These are phyloP conservation scores for Plasmodium reichenowi DNA, from an alignment of 169 alveolate species.

Conservation along the genomic window DNA sequence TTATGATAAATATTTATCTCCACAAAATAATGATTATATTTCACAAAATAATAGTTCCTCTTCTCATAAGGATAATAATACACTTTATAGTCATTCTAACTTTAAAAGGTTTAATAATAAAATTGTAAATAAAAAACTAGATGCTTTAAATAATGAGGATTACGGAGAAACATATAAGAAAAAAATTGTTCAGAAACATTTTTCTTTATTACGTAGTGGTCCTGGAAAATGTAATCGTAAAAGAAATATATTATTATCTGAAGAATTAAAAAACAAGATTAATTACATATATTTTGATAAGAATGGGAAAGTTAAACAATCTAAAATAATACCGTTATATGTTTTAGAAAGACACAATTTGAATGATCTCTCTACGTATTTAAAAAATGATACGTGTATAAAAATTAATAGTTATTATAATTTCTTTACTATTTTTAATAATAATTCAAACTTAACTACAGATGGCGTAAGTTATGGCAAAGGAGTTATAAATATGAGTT, in stretches of 20 bases:
- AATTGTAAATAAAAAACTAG: slow-evolving; percentile 22
- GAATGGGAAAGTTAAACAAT: slow-evolving; percentile 42
- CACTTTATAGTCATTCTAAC: not conserved
- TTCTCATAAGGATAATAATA: no score
- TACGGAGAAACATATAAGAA: slow-evolving; percentile 46
- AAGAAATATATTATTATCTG: slow-evolving; percentile 49
- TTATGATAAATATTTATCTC: not conserved
- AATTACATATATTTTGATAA: slow-evolving; percentile 57
- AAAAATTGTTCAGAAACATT: slow-evolving; percentile 43
- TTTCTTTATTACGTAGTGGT: slow-evolving; percentile 57
- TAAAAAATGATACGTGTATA: slow-evolving; percentile 8
- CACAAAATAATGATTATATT: not conserved
- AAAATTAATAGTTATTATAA: slow-evolving; percentile 16
- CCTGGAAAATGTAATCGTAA: slow-evolving; percentile 22
- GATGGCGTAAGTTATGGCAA: not conserved
- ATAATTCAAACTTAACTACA: not conserved
- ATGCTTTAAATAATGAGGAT: slow-evolving; percentile 6
- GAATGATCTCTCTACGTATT: slow-evolving; percentile 32
- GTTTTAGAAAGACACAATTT: slow-evolving; percentile 70
- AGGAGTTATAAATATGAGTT: slow-evolving; percentile 1
- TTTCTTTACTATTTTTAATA: slow-evolving; percentile 17
- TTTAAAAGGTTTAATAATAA: slow-evolving; percentile 8
- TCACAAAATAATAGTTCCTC: not conserved
- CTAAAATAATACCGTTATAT: slow-evolving; percentile 65
- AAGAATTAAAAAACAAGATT: slow-evolving; percentile 69